phyloP scores from a whole-genome alignment of 371 early-diverging fungal genomes.

The Mucor saturninus region DNA sequence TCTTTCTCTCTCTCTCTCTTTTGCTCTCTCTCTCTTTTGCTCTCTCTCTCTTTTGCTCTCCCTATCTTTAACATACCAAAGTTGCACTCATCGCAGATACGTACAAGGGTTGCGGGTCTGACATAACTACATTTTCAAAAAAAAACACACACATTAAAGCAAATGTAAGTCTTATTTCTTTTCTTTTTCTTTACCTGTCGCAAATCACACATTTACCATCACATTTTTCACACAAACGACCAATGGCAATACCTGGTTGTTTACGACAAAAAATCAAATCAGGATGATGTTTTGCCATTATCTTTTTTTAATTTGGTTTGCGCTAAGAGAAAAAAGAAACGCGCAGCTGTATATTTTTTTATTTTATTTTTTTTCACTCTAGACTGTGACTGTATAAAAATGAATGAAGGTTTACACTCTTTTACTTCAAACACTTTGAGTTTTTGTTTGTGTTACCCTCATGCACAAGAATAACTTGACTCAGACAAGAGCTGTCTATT shows the following conservation, averaged over 20 bases:
- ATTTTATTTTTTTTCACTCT: not conserved
- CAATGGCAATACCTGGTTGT: constrained; percentile 95
- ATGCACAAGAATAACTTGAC: too few species aligned
- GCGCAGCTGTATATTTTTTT: not conserved
- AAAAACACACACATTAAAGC: too few species aligned
- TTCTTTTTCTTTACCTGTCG: constrained; percentile 69
- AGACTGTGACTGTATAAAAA: not conserved
- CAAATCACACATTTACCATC: constrained; percentile 97
- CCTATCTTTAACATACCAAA: constrained; percentile 63
- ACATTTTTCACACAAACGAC: constrained; percentile 93
- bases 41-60: not conserved
- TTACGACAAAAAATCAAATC: constrained; percentile 97
- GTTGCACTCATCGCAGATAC: constrained; percentile 97
- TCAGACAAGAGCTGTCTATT: too few species aligned
- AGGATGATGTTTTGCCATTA: constrained; percentile 89
- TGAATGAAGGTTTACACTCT: too few species aligned
- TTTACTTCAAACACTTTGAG: too few species aligned
- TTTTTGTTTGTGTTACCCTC: too few species aligned
- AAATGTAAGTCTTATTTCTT: not conserved
- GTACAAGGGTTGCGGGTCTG: constrained; percentile 85
- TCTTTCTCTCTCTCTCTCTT: not conserved
- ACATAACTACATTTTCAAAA: constrained; percentile 62
- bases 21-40: not conserved
- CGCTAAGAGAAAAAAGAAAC: not conserved
- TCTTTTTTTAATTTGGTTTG: not conserved